A percentile compares a stretch with the other conserved stretches of the same genome.
phyloP scores from a whole-genome alignment of 345 rosid species.

The Citrus mangshanensis region DNA sequence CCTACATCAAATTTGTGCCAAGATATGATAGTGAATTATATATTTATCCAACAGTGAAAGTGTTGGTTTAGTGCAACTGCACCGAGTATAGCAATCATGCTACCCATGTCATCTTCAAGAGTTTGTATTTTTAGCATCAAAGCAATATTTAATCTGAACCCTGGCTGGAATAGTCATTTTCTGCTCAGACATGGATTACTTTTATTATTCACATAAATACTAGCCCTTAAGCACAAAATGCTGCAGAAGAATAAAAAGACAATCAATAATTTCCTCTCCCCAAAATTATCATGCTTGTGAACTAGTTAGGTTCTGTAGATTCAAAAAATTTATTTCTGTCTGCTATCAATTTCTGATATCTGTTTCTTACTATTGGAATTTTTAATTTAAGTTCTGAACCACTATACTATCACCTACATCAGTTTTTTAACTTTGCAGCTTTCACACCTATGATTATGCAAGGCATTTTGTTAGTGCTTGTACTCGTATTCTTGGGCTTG shows the following conservation, averaged over 20 bases:
- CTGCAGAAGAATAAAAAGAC: background rate
- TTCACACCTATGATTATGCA: conserved; percentile 62
- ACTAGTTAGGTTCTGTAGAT: background rate
- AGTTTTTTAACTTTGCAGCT: conserved; percentile 30
- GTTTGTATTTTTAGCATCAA: background rate
- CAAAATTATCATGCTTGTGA: background rate
- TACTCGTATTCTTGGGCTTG: conserved; percentile 63
- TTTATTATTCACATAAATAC: background rate
- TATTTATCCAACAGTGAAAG: background rate
- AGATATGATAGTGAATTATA: background rate
- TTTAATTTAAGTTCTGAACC: background rate
- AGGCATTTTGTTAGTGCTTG: conserved; percentile 69
- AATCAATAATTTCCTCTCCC: background rate
- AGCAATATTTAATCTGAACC: background rate
- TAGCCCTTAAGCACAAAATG: background rate
- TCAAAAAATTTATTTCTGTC: background rate
- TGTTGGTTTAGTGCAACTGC: background rate
- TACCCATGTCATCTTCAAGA: background rate
- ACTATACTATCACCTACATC: background rate
- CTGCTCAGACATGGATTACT: background rate
- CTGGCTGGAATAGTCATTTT: background rate
- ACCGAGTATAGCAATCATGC: background rate
- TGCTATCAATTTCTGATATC: background rate
- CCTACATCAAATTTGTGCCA: background rate
- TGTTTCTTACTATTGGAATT: background rate